Percentiles rank a stretch among this genome's conserved stretches.
Conservation (phyloP, 805 yeast species). For the Kazachstania kunashirensis region DNA sequence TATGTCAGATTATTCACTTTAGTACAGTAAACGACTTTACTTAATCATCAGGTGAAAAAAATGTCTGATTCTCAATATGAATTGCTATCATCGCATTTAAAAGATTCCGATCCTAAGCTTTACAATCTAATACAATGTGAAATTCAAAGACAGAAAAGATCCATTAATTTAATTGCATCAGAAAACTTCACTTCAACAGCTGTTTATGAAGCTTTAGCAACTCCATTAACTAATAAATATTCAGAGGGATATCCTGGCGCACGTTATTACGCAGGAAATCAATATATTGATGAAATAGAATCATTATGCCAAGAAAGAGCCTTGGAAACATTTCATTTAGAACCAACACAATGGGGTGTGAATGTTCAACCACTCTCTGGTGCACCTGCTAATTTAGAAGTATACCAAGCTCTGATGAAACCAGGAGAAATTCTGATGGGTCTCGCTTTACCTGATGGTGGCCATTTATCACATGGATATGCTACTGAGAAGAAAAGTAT, state of each 20-base stretch:
- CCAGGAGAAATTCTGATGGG: conserved; percentile 98
- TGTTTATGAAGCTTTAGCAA: conserved; percentile 90
- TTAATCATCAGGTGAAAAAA: too few species aligned
- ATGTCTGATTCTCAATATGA: conserved; percentile 48
- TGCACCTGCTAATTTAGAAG: conserved; percentile 94
- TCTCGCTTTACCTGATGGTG: conserved; percentile 94
- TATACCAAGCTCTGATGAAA: conserved; percentile 86
- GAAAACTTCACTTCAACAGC: conserved; percentile 95
- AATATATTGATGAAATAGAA: conserved; percentile 91
- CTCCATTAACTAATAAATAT: conserved; percentile 96
- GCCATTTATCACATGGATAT: conserved; percentile 96
- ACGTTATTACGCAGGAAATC: conserved; percentile 96
- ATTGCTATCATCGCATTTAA: conserved; percentile 46
- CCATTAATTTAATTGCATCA: conserved; percentile 87
- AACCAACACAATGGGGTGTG: conserved; percentile 88
- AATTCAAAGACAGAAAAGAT: conserved; percentile 81
- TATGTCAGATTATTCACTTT: too few species aligned
- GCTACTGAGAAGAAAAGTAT: conserved; percentile 89
- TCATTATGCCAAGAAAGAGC: conserved; percentile 89
- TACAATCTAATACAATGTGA: conserved; percentile 67
- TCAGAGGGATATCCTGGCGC: conserved; percentile 99
- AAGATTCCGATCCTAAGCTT: conserved; percentile 70
- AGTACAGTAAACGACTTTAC: too few species aligned
- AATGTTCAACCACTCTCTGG: conserved; percentile 94
- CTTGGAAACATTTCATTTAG: conserved; percentile 70